Percentiles rank a stretch among this genome's conserved stretches.
phyloP scores from a whole-genome alignment of 768 basidiomycete genomes.

The Rhodotorula taiwanensis region DNA sequence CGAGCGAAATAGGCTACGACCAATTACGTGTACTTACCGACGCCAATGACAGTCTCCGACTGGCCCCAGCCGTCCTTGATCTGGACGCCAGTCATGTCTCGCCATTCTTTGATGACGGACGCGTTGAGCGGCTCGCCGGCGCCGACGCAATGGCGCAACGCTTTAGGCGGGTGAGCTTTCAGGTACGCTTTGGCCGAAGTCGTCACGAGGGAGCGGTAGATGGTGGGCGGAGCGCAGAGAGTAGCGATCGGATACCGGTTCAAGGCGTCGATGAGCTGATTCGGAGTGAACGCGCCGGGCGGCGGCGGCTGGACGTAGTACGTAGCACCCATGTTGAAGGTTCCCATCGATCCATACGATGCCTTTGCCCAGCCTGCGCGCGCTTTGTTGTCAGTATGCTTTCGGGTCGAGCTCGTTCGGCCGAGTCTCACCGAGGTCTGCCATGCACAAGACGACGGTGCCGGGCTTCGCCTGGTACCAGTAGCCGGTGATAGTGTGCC shows the following conservation, averaged over 20 bases:
- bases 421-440: slow-evolving; percentile 15
- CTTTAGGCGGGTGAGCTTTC: slow-evolving; percentile 6
- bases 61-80: slow-evolving; percentile 33
- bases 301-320: slow-evolving; percentile 31
- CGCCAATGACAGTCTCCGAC: slow-evolving; percentile 21
- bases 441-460: slow-evolving; percentile 21
- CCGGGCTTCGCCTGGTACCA: slow-evolving; percentile 30
- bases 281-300: slow-evolving; percentile 15
- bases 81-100: slow-evolving; percentile 10
- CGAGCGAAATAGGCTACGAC: no score
- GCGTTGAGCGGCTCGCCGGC: slow-evolving; percentile 37
- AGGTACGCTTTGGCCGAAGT: slow-evolving; percentile 4
- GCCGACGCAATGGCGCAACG: slow-evolving; percentile 23
- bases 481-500: slow-evolving; percentile 16
- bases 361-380: slow-evolving; percentile 36
- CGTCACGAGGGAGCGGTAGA: slow-evolving; percentile 29
- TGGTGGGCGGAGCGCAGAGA: slow-evolving; percentile 34
- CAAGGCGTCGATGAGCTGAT: slow-evolving; percentile 19
- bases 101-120: slow-evolving; percentile 22
- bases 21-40: slow-evolving; percentile 29
- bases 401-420: not conserved
- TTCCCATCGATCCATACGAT: slow-evolving; percentile 14
- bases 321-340: slow-evolving; percentile 24
- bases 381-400: not conserved
- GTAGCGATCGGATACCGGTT: slow-evolving; percentile 26